Percentiles rank a stretch among this genome's conserved stretches.
These are phyloP conservation scores for Hypoxylon crocopeplum DNA, from an alignment of 495 filamentous ascomycete genomes.

Conservation along the genomic window DNA sequence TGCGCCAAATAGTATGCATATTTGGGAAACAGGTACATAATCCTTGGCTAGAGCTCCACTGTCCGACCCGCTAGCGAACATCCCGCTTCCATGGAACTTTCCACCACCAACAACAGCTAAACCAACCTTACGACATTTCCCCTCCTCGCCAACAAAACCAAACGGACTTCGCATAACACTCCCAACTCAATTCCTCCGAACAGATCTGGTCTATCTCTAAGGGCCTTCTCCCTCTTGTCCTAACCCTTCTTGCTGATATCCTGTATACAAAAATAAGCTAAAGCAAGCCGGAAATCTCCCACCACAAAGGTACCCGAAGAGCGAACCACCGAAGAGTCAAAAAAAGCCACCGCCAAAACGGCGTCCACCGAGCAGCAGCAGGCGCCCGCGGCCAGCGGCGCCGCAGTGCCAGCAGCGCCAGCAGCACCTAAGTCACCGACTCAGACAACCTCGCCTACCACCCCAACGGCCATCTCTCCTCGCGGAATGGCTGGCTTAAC, in stretches of 20 bases:
- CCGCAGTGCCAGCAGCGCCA: constrained; percentile 34
- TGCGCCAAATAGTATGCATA: constrained; percentile 2
- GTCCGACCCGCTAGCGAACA: constrained; percentile 14
- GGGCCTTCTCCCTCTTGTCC: neutral
- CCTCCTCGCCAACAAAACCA: constrained; percentile 5
- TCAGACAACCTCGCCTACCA: constrained; percentile 24
- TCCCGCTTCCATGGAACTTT: constrained; percentile 28
- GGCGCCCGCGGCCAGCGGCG: constrained; percentile 30
- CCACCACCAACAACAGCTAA: constrained; percentile 13
- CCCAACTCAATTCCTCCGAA: neutral
- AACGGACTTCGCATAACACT: constrained; percentile 1
- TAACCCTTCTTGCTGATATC: neutral
- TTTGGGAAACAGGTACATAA: neutral
- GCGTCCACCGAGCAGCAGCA: constrained; percentile 40
- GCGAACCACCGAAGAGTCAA: constrained; percentile 13
- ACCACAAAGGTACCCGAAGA: constrained; percentile 4
- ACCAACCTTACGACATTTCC: too few species aligned
- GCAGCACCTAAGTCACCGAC: constrained; percentile 45
- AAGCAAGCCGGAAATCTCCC: constrained; percentile 29
- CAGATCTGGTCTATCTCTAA: neutral
- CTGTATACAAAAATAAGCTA: too few species aligned
- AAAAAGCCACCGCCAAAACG: constrained; percentile 49
- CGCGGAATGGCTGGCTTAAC: constrained; percentile 53
- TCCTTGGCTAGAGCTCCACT: neutral
- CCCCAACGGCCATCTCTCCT: constrained; percentile 23